Conservation (phyloP, 2,329 filamentous ascomycete genomes). For the Diaporthe citri region DNA sequence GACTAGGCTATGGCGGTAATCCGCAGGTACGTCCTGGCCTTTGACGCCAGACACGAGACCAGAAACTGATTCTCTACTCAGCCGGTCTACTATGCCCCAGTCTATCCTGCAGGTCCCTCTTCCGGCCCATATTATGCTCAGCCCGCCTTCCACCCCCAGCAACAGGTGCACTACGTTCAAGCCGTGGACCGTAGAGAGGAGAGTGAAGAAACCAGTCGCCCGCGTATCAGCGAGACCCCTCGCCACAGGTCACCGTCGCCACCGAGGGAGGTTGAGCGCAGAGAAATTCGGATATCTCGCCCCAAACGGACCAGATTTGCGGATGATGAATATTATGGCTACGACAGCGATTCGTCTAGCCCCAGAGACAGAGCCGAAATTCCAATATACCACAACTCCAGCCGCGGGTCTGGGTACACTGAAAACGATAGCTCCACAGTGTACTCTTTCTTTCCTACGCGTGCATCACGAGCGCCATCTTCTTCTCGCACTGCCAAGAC, state of each 20-base stretch:
- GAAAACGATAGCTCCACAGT: background rate
- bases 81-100: slow-evolving; percentile 1
- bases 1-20: background rate
- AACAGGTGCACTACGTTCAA: background rate
- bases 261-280: background rate
- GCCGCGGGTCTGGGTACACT: slow-evolving; percentile 8
- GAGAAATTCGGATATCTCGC: background rate
- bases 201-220: background rate
- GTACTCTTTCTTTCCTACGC: slow-evolving; percentile 1
- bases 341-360: background rate
- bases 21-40: background rate
- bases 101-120: background rate
- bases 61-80: background rate
- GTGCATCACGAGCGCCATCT: slow-evolving; percentile 7
- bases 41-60: background rate
- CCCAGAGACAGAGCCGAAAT: background rate
- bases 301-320: background rate
- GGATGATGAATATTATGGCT: background rate
- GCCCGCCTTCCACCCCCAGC: background rate
- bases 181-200: background rate
- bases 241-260: background rate
- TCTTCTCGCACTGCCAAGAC: background rate
- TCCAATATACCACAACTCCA: background rate
- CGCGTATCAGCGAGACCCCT: background rate
- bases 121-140: background rate